Percentiles rank a stretch among this genome's conserved stretches.
Evolutionary conservation across 192 early-diverging fungal species (phyloP).

Genomic region (Jimgerdemannia flammicorona): DNA sequence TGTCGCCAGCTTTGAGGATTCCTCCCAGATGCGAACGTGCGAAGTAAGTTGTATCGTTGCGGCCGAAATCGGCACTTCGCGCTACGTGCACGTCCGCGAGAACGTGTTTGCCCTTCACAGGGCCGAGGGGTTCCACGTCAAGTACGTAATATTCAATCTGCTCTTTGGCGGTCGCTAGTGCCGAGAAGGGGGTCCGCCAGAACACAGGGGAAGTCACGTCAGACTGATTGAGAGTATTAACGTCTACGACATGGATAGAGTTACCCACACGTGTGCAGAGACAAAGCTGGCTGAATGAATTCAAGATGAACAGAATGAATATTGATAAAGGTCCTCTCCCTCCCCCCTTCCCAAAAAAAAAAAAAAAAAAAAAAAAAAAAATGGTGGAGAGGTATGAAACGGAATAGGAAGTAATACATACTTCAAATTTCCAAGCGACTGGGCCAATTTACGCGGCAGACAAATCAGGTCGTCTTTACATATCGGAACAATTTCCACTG

Average conservation of each 20-base stretch:
- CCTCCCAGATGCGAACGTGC: constrained; percentile 90
- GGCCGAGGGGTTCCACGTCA: constrained; percentile 84
- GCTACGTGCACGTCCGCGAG: constrained; percentile 89
- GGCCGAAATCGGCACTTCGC: constrained; percentile 70
- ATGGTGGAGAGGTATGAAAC: too few relatives aligned
- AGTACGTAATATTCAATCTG: constrained; percentile 94
- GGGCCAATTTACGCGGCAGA: constrained; percentile 82
- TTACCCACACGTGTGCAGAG: constrained; percentile 86
- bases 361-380: too few relatives aligned
- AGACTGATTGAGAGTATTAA: constrained; percentile 71
- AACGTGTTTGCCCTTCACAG: constrained; percentile 67
- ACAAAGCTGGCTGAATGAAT: constrained; percentile 56
- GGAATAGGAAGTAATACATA: background rate
- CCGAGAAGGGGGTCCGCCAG: constrained; percentile 81
- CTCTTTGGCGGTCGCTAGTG: constrained; percentile 75
- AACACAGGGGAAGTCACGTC: constrained; percentile 74
- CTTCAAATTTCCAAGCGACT: constrained; percentile 74
- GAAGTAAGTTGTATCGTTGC: constrained; percentile 83
- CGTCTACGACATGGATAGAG: constrained; percentile 82
- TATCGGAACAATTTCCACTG: constrained; percentile 89
- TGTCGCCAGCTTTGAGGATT: constrained; percentile 89
- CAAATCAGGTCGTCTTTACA: constrained; percentile 96
- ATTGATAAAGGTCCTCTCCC: too few relatives aligned
- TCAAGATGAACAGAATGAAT: too few relatives aligned
- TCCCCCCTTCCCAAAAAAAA: too few relatives aligned